Base-by-base conservation (phyloP, 2,329 filamentous ascomycete species). In the Coniella lustricola region DNA sequence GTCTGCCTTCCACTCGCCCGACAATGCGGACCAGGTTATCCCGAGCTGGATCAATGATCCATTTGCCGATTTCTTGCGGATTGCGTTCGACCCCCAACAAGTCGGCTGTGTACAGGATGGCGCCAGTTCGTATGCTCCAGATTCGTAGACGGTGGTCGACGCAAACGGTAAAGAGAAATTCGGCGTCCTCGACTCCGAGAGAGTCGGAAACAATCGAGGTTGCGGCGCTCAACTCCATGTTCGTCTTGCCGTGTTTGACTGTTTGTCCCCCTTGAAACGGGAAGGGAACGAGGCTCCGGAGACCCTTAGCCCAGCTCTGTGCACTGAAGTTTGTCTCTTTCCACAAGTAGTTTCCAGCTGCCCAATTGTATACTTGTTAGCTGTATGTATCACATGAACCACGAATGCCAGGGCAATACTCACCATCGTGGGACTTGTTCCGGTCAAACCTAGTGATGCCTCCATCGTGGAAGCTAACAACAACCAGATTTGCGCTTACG, bases 61-160 rank as follows among this genome's bases (percentile, higher is more conserved):
- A 88, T 52, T 85, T 84, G n/a, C 77, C 74, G 18, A 77, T 67
- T 46, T 90, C 86, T 43, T 87, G 81, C 1, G 82, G 75, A 44
- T 85, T 78, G 46, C 79, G 67, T 29, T 77, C 71, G 17, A 82
- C 76, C 56, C 85, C 81, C 14, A 97, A 66, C 29, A 98, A 74
- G 64, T 98, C 91, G 56, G 81, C 82, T 5, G 84, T 83, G 48
- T 82, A 81, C 4, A 87, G 79, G 47, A 94, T 78, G 61, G 84
- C 86, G 40, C 90, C 90, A 34, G 80, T 87, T n/a, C 79, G 73
- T 29, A 91, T 73, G 60, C 95, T 93, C 91, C 93, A 97, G 34
- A 93, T 82, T 59, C 90, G 84, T 62, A 98, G 70, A 10, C 82
- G 84, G 62, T 98, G 90, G 58, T 98, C 90, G 51, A 98, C 72